A percentile compares a stretch with the other conserved stretches of the same genome.
Conservation (phyloP, 2,329 filamentous ascomycete genomes). For the Trichothecium roseum region DNA sequence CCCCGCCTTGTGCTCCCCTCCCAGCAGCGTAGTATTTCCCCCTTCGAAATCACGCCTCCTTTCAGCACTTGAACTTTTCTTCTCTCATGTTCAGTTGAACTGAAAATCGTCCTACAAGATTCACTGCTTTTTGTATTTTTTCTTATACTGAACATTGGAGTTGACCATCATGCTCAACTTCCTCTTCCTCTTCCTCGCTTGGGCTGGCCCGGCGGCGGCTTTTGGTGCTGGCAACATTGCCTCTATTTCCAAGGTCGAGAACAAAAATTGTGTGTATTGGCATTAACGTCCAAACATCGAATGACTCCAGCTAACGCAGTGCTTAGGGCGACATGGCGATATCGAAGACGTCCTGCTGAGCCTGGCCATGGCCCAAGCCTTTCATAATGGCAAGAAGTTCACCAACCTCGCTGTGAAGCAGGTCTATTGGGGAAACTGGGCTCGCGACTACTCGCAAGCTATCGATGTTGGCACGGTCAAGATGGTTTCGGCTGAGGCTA, state of each 20-base stretch:
- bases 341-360: conserved; percentile 84
- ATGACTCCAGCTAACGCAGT: no score
- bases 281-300: no score
- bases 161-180: conserved; percentile 6
- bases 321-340: conserved; percentile 69
- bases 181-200: conserved; percentile 40
- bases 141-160: not conserved
- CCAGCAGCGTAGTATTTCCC: no score
- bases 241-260: conserved; percentile 68
- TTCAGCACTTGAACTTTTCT: not conserved
- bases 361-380: conserved; percentile 45
- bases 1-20: no score
- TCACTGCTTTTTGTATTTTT: not conserved
- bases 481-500: conserved; percentile 80
- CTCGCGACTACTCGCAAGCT: conserved; percentile 85
- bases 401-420: conserved; percentile 78
- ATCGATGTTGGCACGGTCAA: conserved; percentile 91
- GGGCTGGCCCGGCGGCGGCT: conserved; percentile 56
- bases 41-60: no score
- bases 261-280: conserved; percentile 58
- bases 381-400: conserved; percentile 64
- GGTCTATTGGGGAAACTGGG: conserved; percentile 95
- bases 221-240: conserved; percentile 89
- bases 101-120: not conserved
- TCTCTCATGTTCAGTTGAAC: not conserved